Evolutionary conservation across 164 flowering plant species (phyloP), one percentile per base, ranked within the genome.

Genomic region (Euptelea pleiosperma): DNA sequence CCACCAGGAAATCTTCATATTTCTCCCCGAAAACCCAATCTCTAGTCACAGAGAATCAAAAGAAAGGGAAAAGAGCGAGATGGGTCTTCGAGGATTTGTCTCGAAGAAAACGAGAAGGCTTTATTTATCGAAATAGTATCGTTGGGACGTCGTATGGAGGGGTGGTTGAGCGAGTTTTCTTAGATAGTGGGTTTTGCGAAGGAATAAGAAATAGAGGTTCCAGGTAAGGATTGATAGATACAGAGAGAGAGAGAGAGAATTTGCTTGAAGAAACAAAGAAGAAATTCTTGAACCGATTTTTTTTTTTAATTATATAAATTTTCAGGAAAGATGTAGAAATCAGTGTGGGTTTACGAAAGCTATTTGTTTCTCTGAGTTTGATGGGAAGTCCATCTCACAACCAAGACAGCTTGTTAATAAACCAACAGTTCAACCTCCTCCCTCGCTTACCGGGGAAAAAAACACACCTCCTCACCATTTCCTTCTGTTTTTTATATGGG

Each of bases 1-100:
- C 82, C 77, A 73, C 44, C 44, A 71, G 62, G 55, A 59, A 63
- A 62, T 24, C 64, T 61, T 62, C 85, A 74, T 68, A 18, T 36
- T 35, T 30, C 22, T 29, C 36, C 48, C 54, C 50, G 15, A 53
- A 14, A 22, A 29, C 34, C 55, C 55, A 41, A 30, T 40, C 31
- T 40, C 42, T 18, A 15, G 22, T 31, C 33, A 15, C 25, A 6
- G 10, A 47, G 21, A 55, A 55, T 14, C 8, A 22, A 37, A 22
- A 34, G 2, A 5, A 30, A 3, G 15, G n/a, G n/a, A n/a, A 55
- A 28, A 15, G 1, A 37, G 47, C 9, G 29, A 22, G 51, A 33
- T 12, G 52, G 43, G 45, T 18, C 19, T 36, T 34, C 9, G 37
- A 29, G 6, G 51, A 19, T 51, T 58, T 28, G 31, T 44, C 62